Percentiles rank a stretch among this genome's conserved stretches.
phyloP scores from a whole-genome alignment of 2,329 filamentous ascomycete species.

The Macrophomina phaseolina region DNA sequence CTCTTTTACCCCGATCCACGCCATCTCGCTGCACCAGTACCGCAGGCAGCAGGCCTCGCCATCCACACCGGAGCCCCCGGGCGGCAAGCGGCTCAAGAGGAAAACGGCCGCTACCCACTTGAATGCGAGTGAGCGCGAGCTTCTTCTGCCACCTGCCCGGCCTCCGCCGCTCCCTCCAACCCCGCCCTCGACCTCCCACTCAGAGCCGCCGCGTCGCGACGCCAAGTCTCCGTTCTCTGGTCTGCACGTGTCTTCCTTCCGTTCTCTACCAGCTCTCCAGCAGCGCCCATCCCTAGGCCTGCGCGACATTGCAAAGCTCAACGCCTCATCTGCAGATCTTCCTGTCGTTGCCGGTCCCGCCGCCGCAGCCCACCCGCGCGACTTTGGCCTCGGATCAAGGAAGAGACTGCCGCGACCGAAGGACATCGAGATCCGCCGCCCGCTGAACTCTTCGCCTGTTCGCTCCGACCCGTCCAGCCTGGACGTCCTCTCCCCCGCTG shows the following conservation, averaged over 20 bases:
- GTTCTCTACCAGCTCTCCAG: constrained; percentile 31
- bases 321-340: constrained; percentile 20
- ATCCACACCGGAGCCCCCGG: constrained; percentile 35
- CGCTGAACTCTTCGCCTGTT: constrained; percentile 26
- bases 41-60: constrained; percentile 46
- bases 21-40: constrained; percentile 48
- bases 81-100: constrained; percentile 43
- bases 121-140: constrained; percentile 38
- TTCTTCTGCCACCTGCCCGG: constrained; percentile 30
- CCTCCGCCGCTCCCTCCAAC: constrained; percentile 36
- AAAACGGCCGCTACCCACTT: constrained; percentile 43
- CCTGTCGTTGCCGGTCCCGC: not conserved
- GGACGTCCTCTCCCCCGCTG: constrained; percentile 32
- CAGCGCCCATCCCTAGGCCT: constrained; percentile 39
- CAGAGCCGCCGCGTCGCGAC: constrained; percentile 35
- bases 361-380: constrained; percentile 3
- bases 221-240: constrained; percentile 31
- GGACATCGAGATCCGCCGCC: constrained; percentile 6
- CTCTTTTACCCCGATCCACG: constrained; percentile 32
- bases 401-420: constrained; percentile 29
- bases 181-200: constrained; percentile 32
- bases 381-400: constrained; percentile 9
- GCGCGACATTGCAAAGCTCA: constrained; percentile 24
- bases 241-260: constrained; percentile 32
- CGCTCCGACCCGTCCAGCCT: constrained; percentile 34